These are phyloP conservation scores for Tylopilus felleus DNA, from an alignment of 768 basidiomycete genomes.

Conservation along the genomic window DNA sequence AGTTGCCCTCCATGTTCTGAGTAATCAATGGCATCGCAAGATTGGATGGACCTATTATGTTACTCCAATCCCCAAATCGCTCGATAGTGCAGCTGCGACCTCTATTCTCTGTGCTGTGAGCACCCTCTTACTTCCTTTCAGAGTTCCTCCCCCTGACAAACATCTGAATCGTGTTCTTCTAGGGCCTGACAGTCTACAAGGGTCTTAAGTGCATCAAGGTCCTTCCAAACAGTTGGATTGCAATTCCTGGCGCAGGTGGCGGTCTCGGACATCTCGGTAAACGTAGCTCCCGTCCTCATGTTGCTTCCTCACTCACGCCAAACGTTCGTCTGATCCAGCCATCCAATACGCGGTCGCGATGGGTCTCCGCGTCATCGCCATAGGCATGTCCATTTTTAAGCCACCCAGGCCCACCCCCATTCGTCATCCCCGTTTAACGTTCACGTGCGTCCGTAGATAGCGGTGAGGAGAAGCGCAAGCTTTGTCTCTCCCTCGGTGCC, in stretches of 20 bases:
- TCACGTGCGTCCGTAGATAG: constrained; percentile 30
- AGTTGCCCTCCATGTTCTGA: background rate
- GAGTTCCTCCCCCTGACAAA: background rate
- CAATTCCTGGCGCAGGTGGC: constrained; percentile 39
- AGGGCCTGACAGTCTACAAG: constrained; percentile 45
- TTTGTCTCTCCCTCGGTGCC: constrained; percentile 38
- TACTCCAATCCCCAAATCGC: constrained; percentile 41
- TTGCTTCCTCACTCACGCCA: background rate
- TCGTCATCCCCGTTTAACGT: background rate
- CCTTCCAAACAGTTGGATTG: constrained; percentile 38
- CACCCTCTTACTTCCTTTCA: background rate
- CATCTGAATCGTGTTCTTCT: background rate
- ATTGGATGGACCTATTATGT: constrained; percentile 38
- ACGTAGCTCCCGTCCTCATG: background rate
- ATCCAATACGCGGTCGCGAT: constrained; percentile 44
- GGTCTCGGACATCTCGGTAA: constrained; percentile 43
- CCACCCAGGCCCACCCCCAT: background rate
- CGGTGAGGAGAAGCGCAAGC: constrained; percentile 38
- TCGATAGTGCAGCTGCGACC: constrained; percentile 40
- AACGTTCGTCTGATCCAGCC: constrained; percentile 20
- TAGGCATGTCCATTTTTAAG: constrained; percentile 22
- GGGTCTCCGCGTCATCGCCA: constrained; percentile 45
- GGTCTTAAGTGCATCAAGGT: constrained; percentile 38
- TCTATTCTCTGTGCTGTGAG: constrained; percentile 43
- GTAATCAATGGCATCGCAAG: constrained; percentile 9